phyloP scores from a whole-genome alignment of 495 filamentous ascomycete species.

The Aspergillus coremiiformis region DNA sequence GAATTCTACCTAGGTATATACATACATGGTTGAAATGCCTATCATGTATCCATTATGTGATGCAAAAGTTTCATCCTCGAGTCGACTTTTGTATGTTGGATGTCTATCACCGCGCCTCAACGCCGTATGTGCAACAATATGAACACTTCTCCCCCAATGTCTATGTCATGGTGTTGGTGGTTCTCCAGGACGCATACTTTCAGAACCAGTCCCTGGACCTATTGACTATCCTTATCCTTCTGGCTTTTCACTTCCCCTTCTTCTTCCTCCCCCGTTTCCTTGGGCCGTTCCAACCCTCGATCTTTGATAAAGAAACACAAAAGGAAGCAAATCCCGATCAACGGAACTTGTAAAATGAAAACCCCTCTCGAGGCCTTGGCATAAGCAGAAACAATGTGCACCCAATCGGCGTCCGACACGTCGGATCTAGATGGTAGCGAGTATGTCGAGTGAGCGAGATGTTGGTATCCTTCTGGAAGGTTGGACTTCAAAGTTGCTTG shows the following conservation, averaged over 20 bases:
- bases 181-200: no score
- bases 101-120: no score
- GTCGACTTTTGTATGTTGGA: no score
- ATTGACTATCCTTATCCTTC: conserved; percentile 13
- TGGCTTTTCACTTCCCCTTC: conserved; percentile 23
- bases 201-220: no score
- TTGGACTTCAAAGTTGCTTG: conserved; percentile 42
- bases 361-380: conserved; percentile 44
- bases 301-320: conserved; percentile 48
- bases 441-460: conserved; percentile 38
- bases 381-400: conserved; percentile 42
- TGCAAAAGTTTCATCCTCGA: no score
- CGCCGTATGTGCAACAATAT: no score
- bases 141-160: no score
- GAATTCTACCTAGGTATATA: no score
- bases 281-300: conserved; percentile 43
- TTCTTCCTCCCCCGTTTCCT: conserved; percentile 38
- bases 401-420: conserved; percentile 32
- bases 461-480: conserved; percentile 34
- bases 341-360: conserved; percentile 47
- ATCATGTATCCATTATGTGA: no score
- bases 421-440: conserved; percentile 27
- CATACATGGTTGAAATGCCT: no score
- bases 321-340: conserved; percentile 48
- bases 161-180: no score